Evolutionary conservation across 192 early-diverging fungal species (phyloP), one percentile per base, ranked within the genome.

Genomic region (Backusella macrospora): DNA sequence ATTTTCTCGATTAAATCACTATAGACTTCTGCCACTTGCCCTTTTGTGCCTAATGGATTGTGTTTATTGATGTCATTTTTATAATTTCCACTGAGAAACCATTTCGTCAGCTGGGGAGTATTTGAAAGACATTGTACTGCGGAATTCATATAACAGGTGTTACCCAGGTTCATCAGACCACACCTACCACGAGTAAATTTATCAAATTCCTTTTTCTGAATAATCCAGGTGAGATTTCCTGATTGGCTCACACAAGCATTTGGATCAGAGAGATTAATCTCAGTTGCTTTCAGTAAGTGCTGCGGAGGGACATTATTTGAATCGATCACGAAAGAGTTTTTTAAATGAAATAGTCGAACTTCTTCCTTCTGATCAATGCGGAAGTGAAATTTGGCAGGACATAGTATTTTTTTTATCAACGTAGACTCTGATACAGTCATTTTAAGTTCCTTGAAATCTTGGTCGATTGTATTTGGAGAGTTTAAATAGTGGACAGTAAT

Each of bases 101-200:
- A 93, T 40, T 78, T 76, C 23, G 86, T 85, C n/a, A 96, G 84
- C 34, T 87, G 85, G 7, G 85, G 75, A 46, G 92, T 91, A 72
- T 93, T 90, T 47, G 90, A 90, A 45, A 96, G 80, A 69, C 95
- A 98, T 81, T 96, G 94, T 26, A 96, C 78, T 15, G 91, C 91
- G 8, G 92, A 92, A 81, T 94, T 95, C 94, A 96, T 96, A 75
- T 90, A 95, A 81, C 94, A 96, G 0, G 94, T 94, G 79, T 96
- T 96, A 12, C 93, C 93, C 39, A 96, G 80, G 75, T 96, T 96
- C 62, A 77, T 79, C 65, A 95, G 84, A 9, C 94, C 94, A 67
- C 86, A 89, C 26, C 21, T 59, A 26, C 21, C 52, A 48, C 69
- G 72, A 14, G 52, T 7, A 59, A n/a, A 26, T 12, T 10, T 12